A percentile compares a stretch with the other conserved stretches of the same genome.
These are phyloP conservation scores for Ophiostoma fasciatum DNA, from an alignment of 2,329 filamentous ascomycete species.

Conservation along the genomic window DNA sequence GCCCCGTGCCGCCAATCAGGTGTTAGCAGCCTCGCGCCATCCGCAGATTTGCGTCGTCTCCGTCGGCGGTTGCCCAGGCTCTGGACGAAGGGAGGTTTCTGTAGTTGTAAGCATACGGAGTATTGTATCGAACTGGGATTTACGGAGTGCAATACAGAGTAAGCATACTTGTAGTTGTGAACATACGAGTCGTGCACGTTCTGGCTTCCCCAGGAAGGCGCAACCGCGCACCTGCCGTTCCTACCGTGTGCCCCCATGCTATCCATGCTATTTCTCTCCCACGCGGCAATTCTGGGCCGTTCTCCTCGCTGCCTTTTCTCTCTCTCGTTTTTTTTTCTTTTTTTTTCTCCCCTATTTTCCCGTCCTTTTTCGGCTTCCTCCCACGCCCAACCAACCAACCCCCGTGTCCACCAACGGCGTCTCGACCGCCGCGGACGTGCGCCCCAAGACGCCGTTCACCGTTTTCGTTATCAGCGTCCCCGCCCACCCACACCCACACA, in stretches of 20 bases:
- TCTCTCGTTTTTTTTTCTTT: not conserved
- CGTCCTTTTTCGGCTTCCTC: conserved; percentile 18
- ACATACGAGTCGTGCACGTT: too few relatives aligned
- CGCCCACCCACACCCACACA: not conserved
- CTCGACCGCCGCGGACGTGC: conserved; percentile 45
- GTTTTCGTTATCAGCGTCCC: conserved; percentile 2
- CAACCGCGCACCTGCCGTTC: too few relatives aligned
- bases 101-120: too few relatives aligned
- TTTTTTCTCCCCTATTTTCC: conserved; percentile 3
- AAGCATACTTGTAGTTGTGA: too few relatives aligned
- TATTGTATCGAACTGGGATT: too few relatives aligned
- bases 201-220: too few relatives aligned
- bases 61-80: too few relatives aligned
- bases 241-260: too few relatives aligned
- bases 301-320: not conserved
- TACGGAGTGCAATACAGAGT: too few relatives aligned
- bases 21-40: conserved; percentile 1
- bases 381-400: conserved; percentile 14
- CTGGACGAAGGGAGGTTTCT: too few relatives aligned
- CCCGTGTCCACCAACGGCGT: conserved; percentile 29
- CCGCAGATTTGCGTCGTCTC: not conserved
- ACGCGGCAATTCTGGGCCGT: not conserved
- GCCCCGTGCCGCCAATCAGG: conserved; percentile 1
- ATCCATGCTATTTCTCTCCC: too few relatives aligned
- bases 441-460: conserved; percentile 4